A percentile compares a stretch with the other conserved stretches of the same genome.
Evolutionary conservation across 495 filamentous ascomycete species (phyloP).

Genomic region (Talaromyces thailandensis): DNA sequence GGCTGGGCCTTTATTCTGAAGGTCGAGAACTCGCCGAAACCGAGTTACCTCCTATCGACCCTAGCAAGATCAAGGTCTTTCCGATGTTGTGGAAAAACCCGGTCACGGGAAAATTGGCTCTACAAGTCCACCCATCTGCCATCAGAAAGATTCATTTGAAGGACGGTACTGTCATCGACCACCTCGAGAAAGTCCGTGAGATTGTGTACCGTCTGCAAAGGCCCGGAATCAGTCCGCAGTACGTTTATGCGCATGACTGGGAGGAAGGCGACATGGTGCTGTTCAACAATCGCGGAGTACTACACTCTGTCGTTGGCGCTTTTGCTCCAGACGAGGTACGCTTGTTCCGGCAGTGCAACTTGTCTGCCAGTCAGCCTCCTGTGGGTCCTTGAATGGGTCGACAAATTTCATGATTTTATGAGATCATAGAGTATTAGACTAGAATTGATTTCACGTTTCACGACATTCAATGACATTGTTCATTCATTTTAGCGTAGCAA

Average conservation of each 20-base stretch:
- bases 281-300: constrained; percentile 63
- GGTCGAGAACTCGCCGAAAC: constrained; percentile 43
- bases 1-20: constrained; percentile 57
- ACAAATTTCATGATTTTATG: not conserved
- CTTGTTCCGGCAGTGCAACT: constrained; percentile 67
- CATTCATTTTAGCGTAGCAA: not conserved
- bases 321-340: constrained; percentile 63
- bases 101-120: constrained; percentile 52
- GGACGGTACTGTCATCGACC: constrained; percentile 56
- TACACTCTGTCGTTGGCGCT: constrained; percentile 66
- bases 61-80: constrained; percentile 55
- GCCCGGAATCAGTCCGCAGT: constrained; percentile 57
- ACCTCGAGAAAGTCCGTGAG: constrained; percentile 54
- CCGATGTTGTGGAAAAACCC: constrained; percentile 70
- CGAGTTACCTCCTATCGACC: constrained; percentile 53
- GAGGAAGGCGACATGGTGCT: constrained; percentile 63
- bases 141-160: constrained; percentile 52
- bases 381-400: constrained; percentile 26
- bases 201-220: constrained; percentile 59
- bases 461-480: not conserved
- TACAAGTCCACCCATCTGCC: constrained; percentile 62
- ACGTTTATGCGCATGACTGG: constrained; percentile 69
- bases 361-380: constrained; percentile 50
- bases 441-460: not conserved
- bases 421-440: not conserved